Base-by-base conservation (phyloP, 1,284 basidiomycete species). In the Cutaneotrichosporon cavernicola region DNA sequence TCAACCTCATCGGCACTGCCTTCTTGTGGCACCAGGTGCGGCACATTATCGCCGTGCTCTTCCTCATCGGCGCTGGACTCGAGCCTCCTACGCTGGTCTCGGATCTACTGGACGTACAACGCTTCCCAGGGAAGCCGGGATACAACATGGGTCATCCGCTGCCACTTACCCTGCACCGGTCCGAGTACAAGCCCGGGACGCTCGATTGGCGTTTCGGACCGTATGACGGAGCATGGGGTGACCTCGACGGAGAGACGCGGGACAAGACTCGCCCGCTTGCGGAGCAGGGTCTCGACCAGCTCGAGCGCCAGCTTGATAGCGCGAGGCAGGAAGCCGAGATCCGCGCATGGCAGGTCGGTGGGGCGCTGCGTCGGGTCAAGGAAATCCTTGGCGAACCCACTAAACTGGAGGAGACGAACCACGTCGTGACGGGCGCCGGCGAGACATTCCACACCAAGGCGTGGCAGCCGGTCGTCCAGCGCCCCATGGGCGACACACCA, bases 1-100 rank as follows among this genome's bases (percentile, higher is more conserved):
- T 98, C 70, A 91, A 98, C 77, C 86, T 98, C 43, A 82, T 90
- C 49, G 95, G 95, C 1, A 89, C 85, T 0, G 95, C 94, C 0
- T 97, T 97, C 77, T 82, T 99, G 50, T 99, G 97, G 81, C 93
- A 99, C 80, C 96, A 98, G 83, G 97, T 99, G 13, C 86, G 96
- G 50, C 92, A 97, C 77, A 97, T 98, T 79, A 90, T 98, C 86
- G 91, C 92, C 2, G 80, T 97, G 56, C 84, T 99, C 16, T 91
- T 99, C 80, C 86, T 97, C 60, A 86, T 98, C 58, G 96, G 96
- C 5, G 81, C 89, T 0, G 85, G 89, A 0, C 83, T 95, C 47
- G 97, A 99, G 76, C 73, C 81, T 1, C 90, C 92, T 0, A 82
- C 82, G 5, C 81, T 97, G 61, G 82, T 98, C 21, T 83, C 86